phyloP scores from a whole-genome alignment of 1,284 basidiomycete genomes.

The Ceraceosorus guamensis region DNA sequence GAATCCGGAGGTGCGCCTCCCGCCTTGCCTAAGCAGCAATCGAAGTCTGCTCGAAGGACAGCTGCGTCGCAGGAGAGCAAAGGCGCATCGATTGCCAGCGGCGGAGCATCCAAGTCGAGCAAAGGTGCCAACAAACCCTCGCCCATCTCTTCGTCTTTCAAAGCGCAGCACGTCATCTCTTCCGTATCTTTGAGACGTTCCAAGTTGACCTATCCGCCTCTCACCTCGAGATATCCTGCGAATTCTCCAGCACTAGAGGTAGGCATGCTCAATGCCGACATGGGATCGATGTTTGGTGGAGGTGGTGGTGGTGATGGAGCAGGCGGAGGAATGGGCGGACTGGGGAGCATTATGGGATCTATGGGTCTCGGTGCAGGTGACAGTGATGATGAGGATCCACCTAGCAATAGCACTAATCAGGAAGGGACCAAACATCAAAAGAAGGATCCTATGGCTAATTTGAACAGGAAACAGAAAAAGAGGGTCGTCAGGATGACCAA shows the following conservation, averaged over 20 bases:
- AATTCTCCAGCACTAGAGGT: slow-evolving; percentile 38
- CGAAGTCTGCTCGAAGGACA: slow-evolving; percentile 4
- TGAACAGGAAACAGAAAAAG: slow-evolving; percentile 9
- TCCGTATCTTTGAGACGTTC: too few species aligned
- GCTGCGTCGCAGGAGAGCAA: slow-evolving; percentile 1
- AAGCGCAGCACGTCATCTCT: too few species aligned
- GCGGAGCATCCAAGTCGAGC: neutral
- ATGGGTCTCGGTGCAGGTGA: slow-evolving; percentile 41
- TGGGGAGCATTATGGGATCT: slow-evolving; percentile 41
- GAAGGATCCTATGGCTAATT: slow-evolving; percentile 9
- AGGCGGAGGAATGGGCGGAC: slow-evolving; percentile 22
- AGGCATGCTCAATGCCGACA: slow-evolving; percentile 40
- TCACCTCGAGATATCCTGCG: slow-evolving; percentile 28
- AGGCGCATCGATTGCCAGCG: too few species aligned
- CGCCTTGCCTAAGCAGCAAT: slow-evolving; percentile 10
- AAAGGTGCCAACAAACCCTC: neutral
- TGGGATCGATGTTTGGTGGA: slow-evolving; percentile 39
- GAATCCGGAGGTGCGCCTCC: slow-evolving; percentile 36
- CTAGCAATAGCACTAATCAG: neutral
- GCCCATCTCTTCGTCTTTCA: neutral
- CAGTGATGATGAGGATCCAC: slow-evolving; percentile 18
- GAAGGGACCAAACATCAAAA: slow-evolving; percentile 10
- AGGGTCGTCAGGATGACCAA: slow-evolving; percentile 9
- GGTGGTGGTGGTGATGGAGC: too few species aligned
- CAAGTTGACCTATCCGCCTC: slow-evolving; percentile 15